A percentile compares a stretch with the other conserved stretches of the same genome.
phyloP scores from a whole-genome alignment of 768 basidiomycete species.

The Amanita rimosa region DNA sequence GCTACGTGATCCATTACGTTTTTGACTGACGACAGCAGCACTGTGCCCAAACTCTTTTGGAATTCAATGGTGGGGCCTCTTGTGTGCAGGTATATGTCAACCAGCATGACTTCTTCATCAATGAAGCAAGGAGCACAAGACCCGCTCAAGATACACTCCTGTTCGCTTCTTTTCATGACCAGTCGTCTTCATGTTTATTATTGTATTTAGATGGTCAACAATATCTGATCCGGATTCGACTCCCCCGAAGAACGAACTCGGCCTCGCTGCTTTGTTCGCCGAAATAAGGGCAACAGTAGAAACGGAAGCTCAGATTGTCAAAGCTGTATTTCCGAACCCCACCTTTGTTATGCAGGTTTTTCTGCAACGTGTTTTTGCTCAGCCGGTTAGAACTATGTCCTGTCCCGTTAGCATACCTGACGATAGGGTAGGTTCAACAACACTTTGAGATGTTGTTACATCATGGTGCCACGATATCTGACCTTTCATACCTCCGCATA shows the following conservation, averaged over 20 bases:
- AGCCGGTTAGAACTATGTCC: constrained; percentile 55
- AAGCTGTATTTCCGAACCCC: constrained; percentile 97
- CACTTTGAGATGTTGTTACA: constrained; percentile 86
- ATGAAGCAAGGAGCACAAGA: constrained; percentile 63
- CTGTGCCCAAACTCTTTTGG: constrained; percentile 90
- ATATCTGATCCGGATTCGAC: constrained; percentile 71
- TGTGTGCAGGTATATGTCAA: constrained; percentile 99
- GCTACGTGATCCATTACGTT: not conserved
- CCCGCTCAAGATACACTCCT: constrained; percentile 43
- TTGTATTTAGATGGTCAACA: constrained; percentile 57
- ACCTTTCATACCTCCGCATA: constrained; percentile 84
- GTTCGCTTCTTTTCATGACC: constrained; percentile 22
- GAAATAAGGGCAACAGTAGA: constrained; percentile 89
- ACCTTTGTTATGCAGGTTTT: constrained; percentile 97
- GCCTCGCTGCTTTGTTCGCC: constrained; percentile 65
- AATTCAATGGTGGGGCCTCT: constrained; percentile 95
- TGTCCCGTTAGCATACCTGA: not conserved
- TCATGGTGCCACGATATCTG: constrained; percentile 63
- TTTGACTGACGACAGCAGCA: constrained; percentile 43
- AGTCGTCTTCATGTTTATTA: not conserved
- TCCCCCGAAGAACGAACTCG: constrained; percentile 71
- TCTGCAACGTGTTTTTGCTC: constrained; percentile 93
- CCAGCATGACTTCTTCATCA: constrained; percentile 99
- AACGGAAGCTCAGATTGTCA: constrained; percentile 95
- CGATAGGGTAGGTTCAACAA: constrained; percentile 75